Base-by-base conservation (phyloP, 2,329 filamentous ascomycete species). In the Botrytis elliptica region DNA sequence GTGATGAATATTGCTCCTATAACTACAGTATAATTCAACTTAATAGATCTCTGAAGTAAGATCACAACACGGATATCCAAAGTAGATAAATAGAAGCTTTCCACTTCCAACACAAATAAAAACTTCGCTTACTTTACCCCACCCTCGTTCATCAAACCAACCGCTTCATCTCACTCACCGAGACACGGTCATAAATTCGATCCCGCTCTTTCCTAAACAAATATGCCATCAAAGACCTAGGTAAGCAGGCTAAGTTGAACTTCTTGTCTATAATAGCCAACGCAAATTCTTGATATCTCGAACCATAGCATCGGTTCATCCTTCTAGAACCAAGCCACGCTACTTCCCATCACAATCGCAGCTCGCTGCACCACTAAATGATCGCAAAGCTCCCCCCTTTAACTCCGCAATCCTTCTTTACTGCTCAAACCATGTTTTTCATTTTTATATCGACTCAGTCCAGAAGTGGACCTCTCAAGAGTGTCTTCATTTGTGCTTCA, bases 181-280 rank as follows among this genome's bases (percentile, higher is more conserved):
- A n/a, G 49, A n/a, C 5, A 55, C 25, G 25, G 0, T n/a, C 14
- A 3, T 14, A 2, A n/a, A 9, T n/a, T n/a, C 25, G 12, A n/a
- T 52, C 14, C 49, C 0, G 10, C 22, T 52, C 49, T 25, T 25
- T 25, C 9, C 0, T 33, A 5, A 5, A 25, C 22, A n/a, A 14
- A 52, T 4, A 8, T 52, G 1, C 10, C n/a, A 12, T 25, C 49
- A 14, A 14, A 52, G 1, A n/a, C 49, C 12, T 33, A 33, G 33
- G 33, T 33, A n/a, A 0, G 25, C 0, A n/a, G 49, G 25, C 22
- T 2, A 3, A 14, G 4, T n/a, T 4, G 3, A n/a, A 6, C 5
- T 52, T 52, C 46, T 52, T 1, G 10, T n/a, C 3, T 1, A 14
- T 52, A 52, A 52, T 12, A 7, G 4, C 49, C 14, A n/a, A n/a